Percentiles rank a stretch among this genome's conserved stretches.
These are phyloP conservation scores for Candida ponderosae DNA, from an alignment of 805 yeast species.

Conservation along the genomic window DNA sequence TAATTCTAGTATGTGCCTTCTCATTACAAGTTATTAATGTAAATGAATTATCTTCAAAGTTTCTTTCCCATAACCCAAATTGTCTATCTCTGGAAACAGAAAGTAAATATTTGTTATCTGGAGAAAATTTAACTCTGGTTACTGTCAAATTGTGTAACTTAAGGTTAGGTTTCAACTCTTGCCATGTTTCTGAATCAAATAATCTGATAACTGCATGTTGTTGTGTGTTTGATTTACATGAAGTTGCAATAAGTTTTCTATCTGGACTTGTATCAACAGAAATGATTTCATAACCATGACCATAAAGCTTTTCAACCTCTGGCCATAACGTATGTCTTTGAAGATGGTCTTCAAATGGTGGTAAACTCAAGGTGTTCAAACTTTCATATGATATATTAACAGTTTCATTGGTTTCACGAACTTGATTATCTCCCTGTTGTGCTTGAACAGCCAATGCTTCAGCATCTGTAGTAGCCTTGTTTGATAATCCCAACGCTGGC, in stretches of 20 bases:
- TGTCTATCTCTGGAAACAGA: slow-evolving; percentile 88
- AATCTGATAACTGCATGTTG: slow-evolving; percentile 82
- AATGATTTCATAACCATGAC: slow-evolving; percentile 94
- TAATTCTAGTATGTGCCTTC: slow-evolving; percentile 84
- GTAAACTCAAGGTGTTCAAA: slow-evolving; percentile 37
- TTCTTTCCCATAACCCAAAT: slow-evolving; percentile 64
- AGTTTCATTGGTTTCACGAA: slow-evolving; percentile 24
- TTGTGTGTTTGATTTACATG: slow-evolving; percentile 82
- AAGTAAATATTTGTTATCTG: slow-evolving; percentile 52
- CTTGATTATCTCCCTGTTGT: slow-evolving; percentile 21
- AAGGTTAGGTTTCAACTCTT: slow-evolving; percentile 48
- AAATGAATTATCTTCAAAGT: slow-evolving; percentile 29
- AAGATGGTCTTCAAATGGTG: slow-evolving; percentile 86
- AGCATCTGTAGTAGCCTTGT: slow-evolving; percentile 64
- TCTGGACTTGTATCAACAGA: slow-evolving; percentile 67
- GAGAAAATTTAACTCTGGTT: slow-evolving; percentile 73
- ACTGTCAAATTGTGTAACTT: slow-evolving; percentile 78
- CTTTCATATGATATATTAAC: slow-evolving; percentile 37
- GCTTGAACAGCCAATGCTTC: slow-evolving; percentile 25
- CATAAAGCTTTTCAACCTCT: slow-evolving; percentile 88
- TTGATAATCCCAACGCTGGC: slow-evolving; percentile 90
- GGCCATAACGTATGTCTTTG: slow-evolving; percentile 94
- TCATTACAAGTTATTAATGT: slow-evolving; percentile 33
- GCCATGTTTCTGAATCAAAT: slow-evolving; percentile 56
- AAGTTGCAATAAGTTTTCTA: slow-evolving; percentile 64